Evolutionary conservation across 2,329 filamentous ascomycete species (phyloP).

Genomic region (Diaporthe citrichinensis): DNA sequence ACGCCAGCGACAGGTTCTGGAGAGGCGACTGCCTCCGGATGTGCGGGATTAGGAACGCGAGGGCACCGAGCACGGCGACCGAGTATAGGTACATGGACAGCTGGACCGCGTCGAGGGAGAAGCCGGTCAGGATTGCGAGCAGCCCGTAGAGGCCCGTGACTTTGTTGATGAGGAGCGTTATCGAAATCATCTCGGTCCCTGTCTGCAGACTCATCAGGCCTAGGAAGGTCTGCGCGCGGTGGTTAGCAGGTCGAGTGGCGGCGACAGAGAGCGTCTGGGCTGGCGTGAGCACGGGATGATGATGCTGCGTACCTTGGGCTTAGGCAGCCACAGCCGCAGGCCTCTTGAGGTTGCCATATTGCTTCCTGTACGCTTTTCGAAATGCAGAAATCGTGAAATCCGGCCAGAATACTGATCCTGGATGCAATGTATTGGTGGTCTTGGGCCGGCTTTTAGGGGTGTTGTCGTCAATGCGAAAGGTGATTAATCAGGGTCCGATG

Average conservation of each 20-base stretch:
- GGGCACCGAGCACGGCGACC: conserved; percentile 76
- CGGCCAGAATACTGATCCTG: not conserved
- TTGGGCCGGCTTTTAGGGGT: conserved; percentile 8
- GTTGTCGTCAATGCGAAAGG: conserved; percentile 1
- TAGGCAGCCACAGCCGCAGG: conserved; percentile 37
- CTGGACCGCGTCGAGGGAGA: conserved; percentile 84
- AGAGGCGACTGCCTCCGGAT: conserved; percentile 85
- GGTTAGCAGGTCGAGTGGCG: not conserved
- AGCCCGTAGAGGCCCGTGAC: conserved; percentile 91
- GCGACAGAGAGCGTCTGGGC: not conserved
- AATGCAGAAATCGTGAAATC: not conserved
- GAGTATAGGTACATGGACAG: conserved; percentile 95
- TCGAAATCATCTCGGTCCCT: conserved; percentile 86
- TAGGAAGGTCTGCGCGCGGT: conserved; percentile 77
- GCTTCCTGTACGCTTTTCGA: not conserved
- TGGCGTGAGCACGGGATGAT: not conserved
- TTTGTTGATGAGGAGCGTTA: conserved; percentile 91
- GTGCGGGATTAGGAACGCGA: conserved; percentile 81
- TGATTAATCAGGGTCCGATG: conserved; percentile 18
- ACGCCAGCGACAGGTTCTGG: conserved; percentile 84
- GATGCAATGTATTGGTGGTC: conserved; percentile 15
- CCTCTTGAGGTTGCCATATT: conserved; percentile 36
- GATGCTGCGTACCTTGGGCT: conserved; percentile 38
- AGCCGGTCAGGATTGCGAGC: conserved; percentile 89
- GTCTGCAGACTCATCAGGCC: conserved; percentile 89